Conservation (phyloP, 2,329 filamentous ascomycete genomes). For the Fusarium dlaminii region DNA sequence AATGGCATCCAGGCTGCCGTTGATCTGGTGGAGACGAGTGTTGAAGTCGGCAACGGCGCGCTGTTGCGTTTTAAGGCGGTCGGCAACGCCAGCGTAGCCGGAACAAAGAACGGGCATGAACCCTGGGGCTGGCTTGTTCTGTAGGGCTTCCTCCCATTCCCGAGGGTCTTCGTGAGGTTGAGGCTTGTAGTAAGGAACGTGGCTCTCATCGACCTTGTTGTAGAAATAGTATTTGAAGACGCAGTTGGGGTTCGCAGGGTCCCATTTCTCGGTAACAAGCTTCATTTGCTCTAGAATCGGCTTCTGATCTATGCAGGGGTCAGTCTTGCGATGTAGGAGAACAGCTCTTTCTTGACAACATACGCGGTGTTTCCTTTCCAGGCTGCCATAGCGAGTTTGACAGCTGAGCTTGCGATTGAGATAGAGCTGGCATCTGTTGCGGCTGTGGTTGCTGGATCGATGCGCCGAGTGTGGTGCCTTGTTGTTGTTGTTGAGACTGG, state of each 20-base stretch:
- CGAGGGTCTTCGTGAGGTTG: constrained; percentile 75
- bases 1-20: constrained; percentile 75
- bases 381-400: constrained; percentile 64
- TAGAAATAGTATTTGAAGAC: constrained; percentile 88
- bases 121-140: constrained; percentile 79
- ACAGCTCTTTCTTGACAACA: constrained; percentile 22
- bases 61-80: constrained; percentile 77
- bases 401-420: constrained; percentile 58
- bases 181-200: constrained; percentile 80
- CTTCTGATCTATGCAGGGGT: constrained; percentile 64
- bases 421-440: constrained; percentile 55
- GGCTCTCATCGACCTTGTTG: constrained; percentile 80
- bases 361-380: constrained; percentile 61
- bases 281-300: constrained; percentile 78
- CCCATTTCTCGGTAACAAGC: constrained; percentile 78
- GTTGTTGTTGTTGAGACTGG: constrained; percentile 51
- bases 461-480: constrained; percentile 46
- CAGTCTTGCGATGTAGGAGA: neutral
- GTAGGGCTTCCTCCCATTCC: constrained; percentile 85
- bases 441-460: constrained; percentile 52
- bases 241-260: constrained; percentile 72
- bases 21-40: constrained; percentile 80
- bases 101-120: constrained; percentile 81
- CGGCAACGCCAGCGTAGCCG: constrained; percentile 77
- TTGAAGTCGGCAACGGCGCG: constrained; percentile 76